Percentiles rank a stretch among this genome's conserved stretches.
These are phyloP conservation scores for Aspergillus sp. DNA, from an alignment of 2,329 filamentous ascomycete genomes.

Conservation along the genomic window DNA sequence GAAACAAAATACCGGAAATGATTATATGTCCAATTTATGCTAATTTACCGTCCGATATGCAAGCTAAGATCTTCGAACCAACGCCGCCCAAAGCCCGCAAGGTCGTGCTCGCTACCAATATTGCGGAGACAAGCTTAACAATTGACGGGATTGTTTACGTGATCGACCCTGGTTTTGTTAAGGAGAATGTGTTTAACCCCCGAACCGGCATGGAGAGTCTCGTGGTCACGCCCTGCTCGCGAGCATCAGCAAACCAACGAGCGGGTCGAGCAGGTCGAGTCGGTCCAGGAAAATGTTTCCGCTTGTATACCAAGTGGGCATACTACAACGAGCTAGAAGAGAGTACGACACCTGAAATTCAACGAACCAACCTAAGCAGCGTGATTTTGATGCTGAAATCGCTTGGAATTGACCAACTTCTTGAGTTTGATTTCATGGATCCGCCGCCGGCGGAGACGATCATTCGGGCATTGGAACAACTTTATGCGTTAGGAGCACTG, in stretches of 20 bases:
- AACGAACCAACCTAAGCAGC: conserved; percentile 81
- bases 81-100: conserved; percentile 84
- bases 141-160: conserved; percentile 97
- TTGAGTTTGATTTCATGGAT: conserved; percentile 96
- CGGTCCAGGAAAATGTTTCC: conserved; percentile 87
- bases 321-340: conserved; percentile 95
- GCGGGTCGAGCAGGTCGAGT: conserved; percentile 91
- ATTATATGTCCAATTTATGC: conserved; percentile 93
- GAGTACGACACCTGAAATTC: conserved; percentile 88
- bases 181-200: conserved; percentile 91
- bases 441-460: conserved; percentile 86
- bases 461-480: conserved; percentile 82
- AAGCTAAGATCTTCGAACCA: conserved; percentile 91
- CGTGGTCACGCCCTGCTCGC: conserved; percentile 85
- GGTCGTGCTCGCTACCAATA: conserved; percentile 92
- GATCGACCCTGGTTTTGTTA: conserved; percentile 92
- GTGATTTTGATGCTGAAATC: conserved; percentile 85
- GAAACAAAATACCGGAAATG: conserved; percentile 78
- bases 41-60: conserved; percentile 85
- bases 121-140: conserved; percentile 92
- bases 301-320: conserved; percentile 88
- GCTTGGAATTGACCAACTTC: conserved; percentile 84
- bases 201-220: conserved; percentile 89
- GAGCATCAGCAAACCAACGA: conserved; percentile 89
- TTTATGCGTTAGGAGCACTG: conserved; percentile 86